Evolutionary conservation across 169 alveolate genomes (phyloP).

Genomic region (Babesia caballi): DNA sequence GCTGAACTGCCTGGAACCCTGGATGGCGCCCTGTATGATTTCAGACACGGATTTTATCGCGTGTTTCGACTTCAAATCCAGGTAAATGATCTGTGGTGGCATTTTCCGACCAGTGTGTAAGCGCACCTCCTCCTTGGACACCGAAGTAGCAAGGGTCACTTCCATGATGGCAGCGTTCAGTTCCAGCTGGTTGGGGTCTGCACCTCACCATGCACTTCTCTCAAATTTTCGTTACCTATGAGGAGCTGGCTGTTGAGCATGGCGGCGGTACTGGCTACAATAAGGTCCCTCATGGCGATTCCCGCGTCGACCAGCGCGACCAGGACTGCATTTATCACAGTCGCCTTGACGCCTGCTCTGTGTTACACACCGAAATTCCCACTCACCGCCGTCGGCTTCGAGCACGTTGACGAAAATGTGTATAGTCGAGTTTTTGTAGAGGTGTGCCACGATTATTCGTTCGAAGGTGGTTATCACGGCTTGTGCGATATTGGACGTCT

Average conservation of each 20-base stretch:
- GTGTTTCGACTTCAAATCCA: conserved; percentile 46
- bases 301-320: conserved; percentile 80
- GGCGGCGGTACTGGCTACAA: conserved; percentile 69
- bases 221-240: conserved; percentile 8
- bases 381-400: conserved; percentile 68
- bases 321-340: conserved; percentile 71
- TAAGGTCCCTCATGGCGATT: conserved; percentile 70
- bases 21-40: conserved; percentile 8
- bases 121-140: conserved; percentile 48
- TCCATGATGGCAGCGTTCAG: conserved; percentile 41
- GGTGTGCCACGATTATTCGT: conserved; percentile 34
- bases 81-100: conserved; percentile 35
- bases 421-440: conserved; percentile 27
- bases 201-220: neutral
- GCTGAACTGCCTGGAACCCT: conserved; percentile 32
- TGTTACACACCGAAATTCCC: conserved; percentile 15
- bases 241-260: conserved; percentile 54
- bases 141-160: conserved; percentile 38
- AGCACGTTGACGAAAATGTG: conserved; percentile 49
- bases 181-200: conserved; percentile 64
- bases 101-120: neutral
- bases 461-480: conserved; percentile 42
- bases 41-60: conserved; percentile 26
- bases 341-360: conserved; percentile 66
- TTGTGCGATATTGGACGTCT: conserved; percentile 26